phyloP scores from a whole-genome alignment of 2,329 filamentous ascomycete species.

The Thyridium curvatum region DNA sequence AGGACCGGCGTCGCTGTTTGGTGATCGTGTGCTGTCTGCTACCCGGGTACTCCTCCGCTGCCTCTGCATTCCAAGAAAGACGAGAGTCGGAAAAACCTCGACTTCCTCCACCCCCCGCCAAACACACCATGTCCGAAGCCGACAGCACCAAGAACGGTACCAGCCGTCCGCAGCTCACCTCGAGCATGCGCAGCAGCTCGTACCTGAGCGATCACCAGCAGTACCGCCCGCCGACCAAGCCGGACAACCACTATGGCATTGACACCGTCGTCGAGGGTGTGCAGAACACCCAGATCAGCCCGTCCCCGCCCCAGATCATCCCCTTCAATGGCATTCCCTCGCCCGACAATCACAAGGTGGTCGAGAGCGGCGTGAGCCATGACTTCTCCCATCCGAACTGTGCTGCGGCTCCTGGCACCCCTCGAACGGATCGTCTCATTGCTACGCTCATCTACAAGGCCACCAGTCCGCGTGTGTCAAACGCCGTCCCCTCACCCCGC shows the following conservation, averaged over 20 bases:
- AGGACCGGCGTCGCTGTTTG: background rate
- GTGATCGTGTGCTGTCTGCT: background rate
- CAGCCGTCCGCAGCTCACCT: conserved; percentile 40
- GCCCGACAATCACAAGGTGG: conserved; percentile 49
- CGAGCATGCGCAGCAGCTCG: conserved; percentile 52
- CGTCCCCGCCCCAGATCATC: conserved; percentile 32
- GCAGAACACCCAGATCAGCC: conserved; percentile 16
- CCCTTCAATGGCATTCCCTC: conserved; percentile 57
- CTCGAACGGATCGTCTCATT: conserved; percentile 41
- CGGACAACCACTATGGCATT: conserved; percentile 54
- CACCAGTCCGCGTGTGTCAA: conserved; percentile 20
- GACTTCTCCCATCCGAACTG: conserved; percentile 59
- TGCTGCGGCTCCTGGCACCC: conserved; percentile 40
- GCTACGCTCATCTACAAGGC: conserved; percentile 60
- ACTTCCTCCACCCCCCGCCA: background rate
- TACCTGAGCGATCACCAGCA: conserved; percentile 59
- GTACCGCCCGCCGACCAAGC: conserved; percentile 48
- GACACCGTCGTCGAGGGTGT: conserved; percentile 57
- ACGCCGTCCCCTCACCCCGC: conserved; percentile 26
- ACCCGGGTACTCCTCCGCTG: no score
- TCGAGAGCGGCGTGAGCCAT: conserved; percentile 57
- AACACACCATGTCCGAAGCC: background rate
- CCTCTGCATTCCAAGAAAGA: background rate
- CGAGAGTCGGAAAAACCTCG: background rate
- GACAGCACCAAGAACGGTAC: conserved; percentile 12